A percentile compares a stretch with the other conserved stretches of the same genome.
Evolutionary conservation across 768 basidiomycete species (phyloP).

Genomic region (Calocera viscosa): DNA sequence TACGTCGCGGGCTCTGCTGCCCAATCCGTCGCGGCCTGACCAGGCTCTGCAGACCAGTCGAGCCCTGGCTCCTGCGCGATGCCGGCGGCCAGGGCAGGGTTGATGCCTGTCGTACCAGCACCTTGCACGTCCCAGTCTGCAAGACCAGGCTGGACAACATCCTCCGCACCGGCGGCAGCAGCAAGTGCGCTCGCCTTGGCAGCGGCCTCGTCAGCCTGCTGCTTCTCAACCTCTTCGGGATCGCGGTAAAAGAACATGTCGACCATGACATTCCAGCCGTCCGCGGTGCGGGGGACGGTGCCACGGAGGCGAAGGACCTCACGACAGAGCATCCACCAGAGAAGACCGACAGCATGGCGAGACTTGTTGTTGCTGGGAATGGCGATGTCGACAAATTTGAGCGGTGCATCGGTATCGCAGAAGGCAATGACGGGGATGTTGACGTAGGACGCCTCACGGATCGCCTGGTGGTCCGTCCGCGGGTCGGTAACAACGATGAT

Average conservation of each 20-base stretch:
- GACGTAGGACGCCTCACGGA: constrained; percentile 98
- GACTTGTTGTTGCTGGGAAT: constrained; percentile 99
- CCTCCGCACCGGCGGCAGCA: constrained; percentile 41
- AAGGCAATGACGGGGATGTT: constrained; percentile 99
- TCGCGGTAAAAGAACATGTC: constrained; percentile 99
- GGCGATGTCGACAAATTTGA: constrained; percentile 94
- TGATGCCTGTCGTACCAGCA: constrained; percentile 5
- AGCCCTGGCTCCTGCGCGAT: constrained; percentile 27
- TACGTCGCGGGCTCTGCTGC: constrained; percentile 55
- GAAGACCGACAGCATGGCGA: constrained; percentile 88
- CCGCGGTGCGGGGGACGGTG: constrained; percentile 76
- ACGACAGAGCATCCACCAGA: constrained; percentile 95
- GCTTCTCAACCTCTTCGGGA: constrained; percentile 97
- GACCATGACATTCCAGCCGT: constrained; percentile 97
- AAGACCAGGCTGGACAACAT: constrained; percentile 33
- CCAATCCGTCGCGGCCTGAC: constrained; percentile 59
- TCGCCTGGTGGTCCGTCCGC: constrained; percentile 98
- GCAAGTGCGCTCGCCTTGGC: constrained; percentile 55
- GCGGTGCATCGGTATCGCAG: constrained; percentile 95
- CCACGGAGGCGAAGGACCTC: constrained; percentile 95
- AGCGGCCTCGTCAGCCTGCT: constrained; percentile 85
- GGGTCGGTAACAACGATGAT: constrained; percentile 98
- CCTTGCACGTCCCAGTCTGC: constrained; percentile 53
- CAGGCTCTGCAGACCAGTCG: constrained; percentile 69
- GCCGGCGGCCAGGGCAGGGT: constrained; percentile 22